Evolutionary conservation across 2,329 filamentous ascomycete species (phyloP).

Genomic region (Apiospora malaysiana): DNA sequence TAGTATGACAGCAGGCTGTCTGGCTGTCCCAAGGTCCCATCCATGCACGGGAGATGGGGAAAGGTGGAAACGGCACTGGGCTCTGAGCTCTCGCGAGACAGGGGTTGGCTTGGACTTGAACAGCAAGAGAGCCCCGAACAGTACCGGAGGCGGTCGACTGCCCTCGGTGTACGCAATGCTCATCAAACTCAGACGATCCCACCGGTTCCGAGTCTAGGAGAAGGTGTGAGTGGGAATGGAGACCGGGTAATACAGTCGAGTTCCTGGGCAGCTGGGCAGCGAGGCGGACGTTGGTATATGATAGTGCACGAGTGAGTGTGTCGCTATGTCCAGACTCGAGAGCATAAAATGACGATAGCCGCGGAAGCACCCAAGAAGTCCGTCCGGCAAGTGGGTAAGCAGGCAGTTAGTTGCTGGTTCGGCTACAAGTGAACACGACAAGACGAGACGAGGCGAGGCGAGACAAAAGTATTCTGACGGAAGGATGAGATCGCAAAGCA

Average conservation of each 20-base stretch:
- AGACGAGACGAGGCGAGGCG: not conserved
- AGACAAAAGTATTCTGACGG: too few species aligned
- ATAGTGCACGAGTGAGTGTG: not conserved
- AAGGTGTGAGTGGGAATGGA: not conserved
- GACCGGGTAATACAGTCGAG: not conserved
- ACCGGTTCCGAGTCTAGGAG: not conserved
- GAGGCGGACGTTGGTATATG: not conserved
- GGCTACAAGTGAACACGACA: not conserved
- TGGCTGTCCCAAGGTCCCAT: conserved; percentile 10
- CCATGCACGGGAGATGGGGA: conserved; percentile 4
- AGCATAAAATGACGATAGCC: conserved; percentile 12
- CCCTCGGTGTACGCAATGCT: not conserved
- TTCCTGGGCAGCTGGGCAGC: not conserved
- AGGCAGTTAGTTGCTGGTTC: not conserved
- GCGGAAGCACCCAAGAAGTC: not conserved
- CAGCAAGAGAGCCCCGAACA: not conserved
- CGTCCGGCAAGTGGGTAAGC: not conserved
- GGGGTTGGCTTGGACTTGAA: not conserved
- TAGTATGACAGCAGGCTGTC: conserved; percentile 7
- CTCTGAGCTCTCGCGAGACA: not conserved
- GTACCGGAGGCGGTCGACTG: not conserved
- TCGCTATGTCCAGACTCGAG: not conserved
- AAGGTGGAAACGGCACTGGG: conserved; percentile 3
- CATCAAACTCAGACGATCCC: conserved; percentile 6
- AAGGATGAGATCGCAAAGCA: too few species aligned